Conservation (phyloP, 73 alveolate genomes). For the Tetrahymena borealis region DNA sequence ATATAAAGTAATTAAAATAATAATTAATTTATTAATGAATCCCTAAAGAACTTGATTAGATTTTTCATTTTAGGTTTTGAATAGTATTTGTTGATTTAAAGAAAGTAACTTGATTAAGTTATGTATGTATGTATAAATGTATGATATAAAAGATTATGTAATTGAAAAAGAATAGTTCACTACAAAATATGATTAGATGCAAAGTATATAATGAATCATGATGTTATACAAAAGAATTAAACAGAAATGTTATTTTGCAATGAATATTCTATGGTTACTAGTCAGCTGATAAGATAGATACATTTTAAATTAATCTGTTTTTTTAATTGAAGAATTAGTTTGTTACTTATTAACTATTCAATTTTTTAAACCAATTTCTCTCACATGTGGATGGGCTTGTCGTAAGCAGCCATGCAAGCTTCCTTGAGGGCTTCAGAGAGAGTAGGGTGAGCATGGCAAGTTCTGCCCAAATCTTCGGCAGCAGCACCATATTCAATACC, state of each 20-base stretch:
- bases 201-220: not conserved
- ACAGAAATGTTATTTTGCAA: not conserved
- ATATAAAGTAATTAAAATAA: too few relatives aligned
- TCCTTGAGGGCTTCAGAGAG: slow-evolving; percentile 89
- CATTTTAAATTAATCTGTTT: too few relatives aligned
- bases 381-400: slow-evolving; percentile 79
- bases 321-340: too few relatives aligned
- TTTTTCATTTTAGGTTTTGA: too few relatives aligned
- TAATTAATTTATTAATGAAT: too few relatives aligned
- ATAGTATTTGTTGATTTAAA: too few relatives aligned
- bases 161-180: not conserved
- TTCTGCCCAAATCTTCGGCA: slow-evolving; percentile 90
- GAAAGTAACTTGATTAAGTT: not conserved
- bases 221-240: not conserved
- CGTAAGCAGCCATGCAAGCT: slow-evolving; percentile 89
- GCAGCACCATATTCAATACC: slow-evolving; percentile 98
- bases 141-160: not conserved
- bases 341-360: too few relatives aligned
- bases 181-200: not conserved
- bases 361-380: not conserved
- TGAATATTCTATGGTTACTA: too few relatives aligned
- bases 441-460: slow-evolving; percentile 98
- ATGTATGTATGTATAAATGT: not conserved
- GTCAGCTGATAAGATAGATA: too few relatives aligned
- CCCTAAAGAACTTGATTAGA: too few relatives aligned